Evolutionary conservation across 257 asterid genomes (phyloP), one percentile per base, ranked within the genome.

Genomic region (Paraleonurus japonicus): DNA sequence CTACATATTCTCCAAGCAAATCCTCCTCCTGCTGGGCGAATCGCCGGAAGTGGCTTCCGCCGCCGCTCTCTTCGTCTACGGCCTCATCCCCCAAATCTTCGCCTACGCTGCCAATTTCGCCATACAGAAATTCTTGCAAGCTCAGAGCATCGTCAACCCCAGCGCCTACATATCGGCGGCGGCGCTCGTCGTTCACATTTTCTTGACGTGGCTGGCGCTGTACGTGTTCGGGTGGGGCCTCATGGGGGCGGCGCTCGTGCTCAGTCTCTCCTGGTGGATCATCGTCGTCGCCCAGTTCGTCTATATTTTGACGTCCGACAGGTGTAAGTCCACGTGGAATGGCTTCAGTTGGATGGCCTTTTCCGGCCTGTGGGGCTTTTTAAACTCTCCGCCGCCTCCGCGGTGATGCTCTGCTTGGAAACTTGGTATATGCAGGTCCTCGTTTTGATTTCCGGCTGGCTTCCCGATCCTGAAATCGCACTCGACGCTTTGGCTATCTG

Each of bases 241-340:
- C 1, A 61, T 88, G 8, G 95, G 95, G 5, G 87, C 92, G 6
- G 80, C 80, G 4, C 7, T 85, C 48, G 85, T 86, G 17, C 69
- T 85, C 55, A 88, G 92, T 73, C 23, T 83, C 2, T 88, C 95
- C 19, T 88, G 95, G 95, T 88, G 92, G 85, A 50, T 88, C 0
- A 78, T 85, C 0, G 90, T 79, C 30, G 79, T 19, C 54, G 92
- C 80, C n/a, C 95, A 86, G 69, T 84, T 80, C 7, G 76, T 76
- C 22, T 88, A 88, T 47, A 83, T 88, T 4, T 2, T 83, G 16
- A 67, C 1, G 11, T 78, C 89, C 4, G 73, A 79, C 0, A 55
- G 77, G 82, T 83, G 87, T 12, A 78, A 59, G 47, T 16, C 27
- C 16, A 86, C 92, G 27, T 88, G 95, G 95, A 74, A 61, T 0